Conservation (phyloP, 306 rosid genomes). For the Lotus japonicus region DNA sequence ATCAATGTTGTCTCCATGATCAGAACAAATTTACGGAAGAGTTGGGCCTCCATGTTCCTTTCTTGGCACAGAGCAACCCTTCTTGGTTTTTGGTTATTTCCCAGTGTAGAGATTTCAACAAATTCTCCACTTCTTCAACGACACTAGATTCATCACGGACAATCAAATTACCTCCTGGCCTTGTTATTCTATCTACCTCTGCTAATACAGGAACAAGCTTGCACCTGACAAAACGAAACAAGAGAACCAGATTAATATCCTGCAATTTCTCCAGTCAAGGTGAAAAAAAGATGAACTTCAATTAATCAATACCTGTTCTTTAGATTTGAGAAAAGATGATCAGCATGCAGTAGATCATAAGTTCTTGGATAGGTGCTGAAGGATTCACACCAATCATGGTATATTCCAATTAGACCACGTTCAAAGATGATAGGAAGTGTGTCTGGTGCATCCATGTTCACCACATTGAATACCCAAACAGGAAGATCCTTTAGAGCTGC, state of each 20-base stretch:
- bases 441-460: slow-evolving; percentile 70
- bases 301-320: slow-evolving; percentile 48
- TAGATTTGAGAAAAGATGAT: slow-evolving; percentile 74
- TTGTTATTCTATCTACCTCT: slow-evolving; percentile 77
- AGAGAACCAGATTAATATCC: neutral
- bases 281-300: slow-evolving; percentile 2
- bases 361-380: slow-evolving; percentile 87
- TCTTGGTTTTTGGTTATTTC: slow-evolving; percentile 71
- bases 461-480: slow-evolving; percentile 87
- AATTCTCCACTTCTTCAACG: slow-evolving; percentile 58
- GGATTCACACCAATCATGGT: slow-evolving; percentile 97
- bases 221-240: slow-evolving; percentile 56
- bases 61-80: slow-evolving; percentile 75
- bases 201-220: slow-evolving; percentile 61
- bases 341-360: slow-evolving; percentile 86
- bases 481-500: slow-evolving; percentile 70
- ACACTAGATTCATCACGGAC: slow-evolving; percentile 64
- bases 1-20: slow-evolving; percentile 5
- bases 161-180: slow-evolving; percentile 76
- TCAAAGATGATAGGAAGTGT: slow-evolving; percentile 88
- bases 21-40: slow-evolving; percentile 37
- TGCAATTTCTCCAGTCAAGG: neutral
- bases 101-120: slow-evolving; percentile 81
- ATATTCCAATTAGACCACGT: slow-evolving; percentile 89
- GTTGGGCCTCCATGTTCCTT: slow-evolving; percentile 67